Conservation (phyloP, 1,284 basidiomycete genomes). For the Cutaneotrichosporon dermatis region DNA sequence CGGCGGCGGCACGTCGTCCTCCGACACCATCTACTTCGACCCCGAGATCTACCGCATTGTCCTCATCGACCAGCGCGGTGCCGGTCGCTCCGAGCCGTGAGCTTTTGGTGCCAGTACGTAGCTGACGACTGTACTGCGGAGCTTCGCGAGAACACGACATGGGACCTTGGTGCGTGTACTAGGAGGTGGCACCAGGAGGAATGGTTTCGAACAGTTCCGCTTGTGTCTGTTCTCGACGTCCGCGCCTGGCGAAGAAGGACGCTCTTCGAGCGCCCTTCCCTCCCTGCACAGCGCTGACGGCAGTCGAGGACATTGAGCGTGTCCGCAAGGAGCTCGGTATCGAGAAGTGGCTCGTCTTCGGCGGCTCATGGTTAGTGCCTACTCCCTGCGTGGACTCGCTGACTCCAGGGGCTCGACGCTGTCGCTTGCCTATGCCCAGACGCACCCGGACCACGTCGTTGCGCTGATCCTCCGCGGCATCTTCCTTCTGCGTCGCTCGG, state of each 20-base stretch:
- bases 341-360: conserved; percentile 86
- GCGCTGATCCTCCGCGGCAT: conserved; percentile 81
- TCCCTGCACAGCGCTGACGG: background rate
- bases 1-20: conserved; percentile 38
- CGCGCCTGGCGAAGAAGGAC: no score
- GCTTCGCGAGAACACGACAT: conserved; percentile 84
- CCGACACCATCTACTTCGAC: conserved; percentile 75
- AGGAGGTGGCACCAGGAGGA: no score
- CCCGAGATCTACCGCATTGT: conserved; percentile 67
- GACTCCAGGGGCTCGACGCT: conserved; percentile 73
- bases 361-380: conserved; percentile 71
- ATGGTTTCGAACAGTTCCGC: no score
- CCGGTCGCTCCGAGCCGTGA: conserved; percentile 76
- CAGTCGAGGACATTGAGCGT: conserved; percentile 78
- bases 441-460: conserved; percentile 74
- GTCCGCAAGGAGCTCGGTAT: conserved; percentile 67
- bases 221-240: no score
- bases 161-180: conserved; percentile 59
- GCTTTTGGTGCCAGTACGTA: no score
- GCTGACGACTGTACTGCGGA: conserved; percentile 58
- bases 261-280: no score
- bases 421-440: conserved; percentile 78
- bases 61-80: conserved; percentile 73
- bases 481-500: conserved; percentile 78
- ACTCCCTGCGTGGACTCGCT: background rate